A percentile compares a stretch with the other conserved stretches of the same genome.
Conservation (phyloP, 2,329 filamentous ascomycete genomes). For the Fonsecaea pedrosoi region DNA sequence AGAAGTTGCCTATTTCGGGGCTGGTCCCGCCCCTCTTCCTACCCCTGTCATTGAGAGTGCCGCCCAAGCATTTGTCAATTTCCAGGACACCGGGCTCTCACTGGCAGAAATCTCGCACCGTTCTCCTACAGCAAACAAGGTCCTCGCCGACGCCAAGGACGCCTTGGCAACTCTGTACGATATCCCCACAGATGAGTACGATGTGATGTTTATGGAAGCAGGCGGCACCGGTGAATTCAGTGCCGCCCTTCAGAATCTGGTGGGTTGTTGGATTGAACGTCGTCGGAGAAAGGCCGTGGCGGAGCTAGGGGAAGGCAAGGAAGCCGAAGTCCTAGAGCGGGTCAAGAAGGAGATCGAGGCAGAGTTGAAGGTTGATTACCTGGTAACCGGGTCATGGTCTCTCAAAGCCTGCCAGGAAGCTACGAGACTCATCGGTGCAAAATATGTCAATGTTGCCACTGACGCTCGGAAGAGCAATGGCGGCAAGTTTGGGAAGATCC, state of each 20-base stretch:
- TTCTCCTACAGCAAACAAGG: constrained; percentile 75
- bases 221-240: constrained; percentile 88
- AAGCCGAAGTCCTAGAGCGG: constrained; percentile 62
- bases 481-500: constrained; percentile 86
- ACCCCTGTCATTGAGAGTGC: constrained; percentile 80
- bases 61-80: constrained; percentile 79
- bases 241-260: constrained; percentile 81
- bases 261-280: constrained; percentile 79
- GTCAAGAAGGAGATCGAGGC: constrained; percentile 69
- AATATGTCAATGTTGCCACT: constrained; percentile 77
- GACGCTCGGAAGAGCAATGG: constrained; percentile 70
- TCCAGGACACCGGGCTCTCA: constrained; percentile 78
- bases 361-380: constrained; percentile 83
- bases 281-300: constrained; percentile 66
- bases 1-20: constrained; percentile 85
- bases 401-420: constrained; percentile 88
- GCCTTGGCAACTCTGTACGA: constrained; percentile 76
- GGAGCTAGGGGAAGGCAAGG: constrained; percentile 56
- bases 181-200: constrained; percentile 79
- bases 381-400: constrained; percentile 90
- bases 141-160: constrained; percentile 79
- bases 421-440: constrained; percentile 73
- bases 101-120: constrained; percentile 91
- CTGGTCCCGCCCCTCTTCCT: constrained; percentile 85
- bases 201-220: constrained; percentile 85